Base-by-base conservation (phyloP, 2,329 filamentous ascomycete species). In the Ilyonectria robusta region DNA sequence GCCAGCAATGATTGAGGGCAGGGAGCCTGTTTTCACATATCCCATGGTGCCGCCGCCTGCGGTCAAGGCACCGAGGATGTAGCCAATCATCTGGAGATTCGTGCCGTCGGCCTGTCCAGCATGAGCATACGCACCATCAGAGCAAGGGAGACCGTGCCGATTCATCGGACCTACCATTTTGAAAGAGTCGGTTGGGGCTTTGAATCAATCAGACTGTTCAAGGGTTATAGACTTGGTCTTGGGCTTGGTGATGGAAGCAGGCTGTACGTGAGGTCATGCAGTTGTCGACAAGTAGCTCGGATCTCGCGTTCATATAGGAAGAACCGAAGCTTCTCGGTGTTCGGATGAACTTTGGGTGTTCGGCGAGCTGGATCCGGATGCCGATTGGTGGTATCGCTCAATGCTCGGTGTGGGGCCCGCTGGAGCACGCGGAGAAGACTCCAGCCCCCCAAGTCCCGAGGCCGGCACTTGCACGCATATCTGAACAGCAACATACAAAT, bases 1-100 rank as follows among this genome's bases (percentile, higher is more conserved):
- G 59, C 96, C 96, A 15, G 96, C 96, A 13, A 89, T 90, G 73
- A 98, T 87, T 13, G 94, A 97, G 42, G 95, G 95, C 56, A 97
- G 80, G 26, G 95, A 98, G 66, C 94, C 89, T 1, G 95, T 96
- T 79, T 92, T 91, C 50, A 92, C 85, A 82, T 94, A 99, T 78
- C 96, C 96, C 78, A 93, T 92, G 67, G 93, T 92, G 71, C 96
- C 96, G 75, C 96, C 96, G 64, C 92, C 87, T 58, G 95, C 94
- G 65, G 95, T 98, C 66, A 98, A 86, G 70, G 90, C 86, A 68
- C 93, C 93, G 77, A 98, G 90, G 76, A 93, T 80, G 81, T 92
- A 93, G 70, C 95, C 94, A 77, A 94, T 90, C 77, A 83, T 87
- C 64, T 81, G 77, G 51, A 81, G 77, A 53, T 70, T 68, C 54